Percentiles rank a stretch among this genome's conserved stretches.
These are phyloP conservation scores for Boletus smithii DNA, from an alignment of 1,284 basidiomycete genomes.

Conservation along the genomic window DNA sequence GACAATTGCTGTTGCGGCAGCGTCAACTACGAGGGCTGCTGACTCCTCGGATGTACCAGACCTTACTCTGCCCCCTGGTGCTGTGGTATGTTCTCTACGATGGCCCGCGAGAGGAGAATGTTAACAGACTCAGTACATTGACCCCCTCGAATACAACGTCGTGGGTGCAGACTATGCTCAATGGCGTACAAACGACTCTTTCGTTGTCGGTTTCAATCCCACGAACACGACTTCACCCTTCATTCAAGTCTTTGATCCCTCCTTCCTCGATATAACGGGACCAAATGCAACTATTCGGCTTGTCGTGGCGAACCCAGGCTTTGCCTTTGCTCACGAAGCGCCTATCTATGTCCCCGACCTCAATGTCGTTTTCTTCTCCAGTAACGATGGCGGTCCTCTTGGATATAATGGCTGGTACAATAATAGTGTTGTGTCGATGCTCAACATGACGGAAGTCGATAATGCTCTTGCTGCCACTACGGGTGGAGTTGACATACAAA, in stretches of 20 bases:
- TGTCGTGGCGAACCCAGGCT: constrained; percentile 56
- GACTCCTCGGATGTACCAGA: neutral
- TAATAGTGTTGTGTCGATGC: constrained; percentile 45
- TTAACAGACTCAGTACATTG: constrained; percentile 48
- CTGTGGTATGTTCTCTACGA: constrained; percentile 15
- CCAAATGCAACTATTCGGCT: constrained; percentile 51
- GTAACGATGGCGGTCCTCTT: constrained; percentile 43
- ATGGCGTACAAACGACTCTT: constrained; percentile 37
- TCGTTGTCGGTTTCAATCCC: constrained; percentile 42
- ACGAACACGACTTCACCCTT: constrained; percentile 49
- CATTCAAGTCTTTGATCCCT: constrained; percentile 66
- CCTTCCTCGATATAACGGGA: constrained; percentile 61
- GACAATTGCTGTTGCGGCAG: neutral
- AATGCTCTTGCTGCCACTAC: no score
- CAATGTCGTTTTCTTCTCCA: constrained; percentile 56
- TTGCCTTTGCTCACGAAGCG: constrained; percentile 74
- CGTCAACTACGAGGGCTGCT: neutral
- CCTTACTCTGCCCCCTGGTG: constrained; percentile 14
- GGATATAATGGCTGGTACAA: constrained; percentile 42
- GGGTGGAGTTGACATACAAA: no score
- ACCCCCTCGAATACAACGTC: constrained; percentile 44
- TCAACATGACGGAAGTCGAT: no score
- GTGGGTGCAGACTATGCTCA: constrained; percentile 35
- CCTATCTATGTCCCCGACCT: constrained; percentile 59
- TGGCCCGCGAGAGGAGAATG: neutral